These are phyloP conservation scores for Pyrenophora graminea DNA, from an alignment of 2,329 filamentous ascomycete species.

Conservation along the genomic window DNA sequence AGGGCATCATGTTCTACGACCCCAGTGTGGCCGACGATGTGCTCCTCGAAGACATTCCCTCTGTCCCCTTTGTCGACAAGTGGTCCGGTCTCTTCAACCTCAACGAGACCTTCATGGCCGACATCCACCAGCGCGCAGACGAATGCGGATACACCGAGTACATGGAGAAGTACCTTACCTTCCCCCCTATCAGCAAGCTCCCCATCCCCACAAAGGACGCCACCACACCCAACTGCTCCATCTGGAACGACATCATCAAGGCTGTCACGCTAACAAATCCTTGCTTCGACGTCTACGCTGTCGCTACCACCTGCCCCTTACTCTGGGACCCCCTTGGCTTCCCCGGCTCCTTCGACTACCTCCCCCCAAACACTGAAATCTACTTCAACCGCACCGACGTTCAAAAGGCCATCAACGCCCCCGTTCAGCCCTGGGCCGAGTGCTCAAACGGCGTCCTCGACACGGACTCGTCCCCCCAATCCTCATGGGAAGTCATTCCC, in stretches of 20 bases:
- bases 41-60: slow-evolving; percentile 57
- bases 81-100: slow-evolving; percentile 65
- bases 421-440: slow-evolving; percentile 60
- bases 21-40: slow-evolving; percentile 63
- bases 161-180: slow-evolving; percentile 65
- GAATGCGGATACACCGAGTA: slow-evolving; percentile 67
- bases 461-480: slow-evolving; percentile 59
- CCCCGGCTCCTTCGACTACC: slow-evolving; percentile 67
- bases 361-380: slow-evolving; percentile 63
- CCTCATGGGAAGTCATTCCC: slow-evolving; percentile 64
- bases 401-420: slow-evolving; percentile 69
- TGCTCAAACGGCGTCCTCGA: slow-evolving; percentile 57
- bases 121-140: slow-evolving; percentile 58
- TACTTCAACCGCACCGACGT: slow-evolving; percentile 76
- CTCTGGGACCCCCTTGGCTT: slow-evolving; percentile 72
- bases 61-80: slow-evolving; percentile 64
- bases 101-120: slow-evolving; percentile 61
- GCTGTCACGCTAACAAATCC: slow-evolving; percentile 67
- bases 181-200: slow-evolving; percentile 67
- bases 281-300: slow-evolving; percentile 78
- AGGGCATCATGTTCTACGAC: slow-evolving; percentile 74
- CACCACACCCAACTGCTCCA: slow-evolving; percentile 57
- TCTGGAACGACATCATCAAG: slow-evolving; percentile 61
- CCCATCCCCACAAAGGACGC: slow-evolving; percentile 55
- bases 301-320: slow-evolving; percentile 72